Conservation (phyloP, 768 basidiomycete species). For the Leccinellum luteum region DNA sequence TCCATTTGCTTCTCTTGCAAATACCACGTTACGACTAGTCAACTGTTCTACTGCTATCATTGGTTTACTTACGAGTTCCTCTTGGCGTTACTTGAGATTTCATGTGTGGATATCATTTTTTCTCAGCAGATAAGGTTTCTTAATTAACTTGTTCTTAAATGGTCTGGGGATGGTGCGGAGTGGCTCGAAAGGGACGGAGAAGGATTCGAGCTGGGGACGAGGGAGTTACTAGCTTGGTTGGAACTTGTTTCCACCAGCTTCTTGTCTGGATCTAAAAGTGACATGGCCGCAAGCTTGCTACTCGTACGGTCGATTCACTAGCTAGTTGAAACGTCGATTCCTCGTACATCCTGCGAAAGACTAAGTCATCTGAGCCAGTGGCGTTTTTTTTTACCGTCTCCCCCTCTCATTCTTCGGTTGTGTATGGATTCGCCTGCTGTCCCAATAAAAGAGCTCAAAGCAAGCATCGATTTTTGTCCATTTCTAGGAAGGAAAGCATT, state of each 20-base stretch:
- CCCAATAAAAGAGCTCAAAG: too few relatives aligned
- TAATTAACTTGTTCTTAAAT: neutral
- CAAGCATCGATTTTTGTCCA: too few relatives aligned
- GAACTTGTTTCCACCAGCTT: neutral
- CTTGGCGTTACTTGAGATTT: neutral
- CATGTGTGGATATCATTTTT: neutral
- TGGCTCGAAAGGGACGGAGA: neutral
- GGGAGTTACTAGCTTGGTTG: neutral
- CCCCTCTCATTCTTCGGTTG: too few relatives aligned
- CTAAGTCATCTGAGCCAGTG: too few relatives aligned
- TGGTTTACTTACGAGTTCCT: neutral
- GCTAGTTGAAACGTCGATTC: neutral
- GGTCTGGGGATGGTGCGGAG: neutral
- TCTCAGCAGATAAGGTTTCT: neutral
- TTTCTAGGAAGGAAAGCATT: too few relatives aligned
- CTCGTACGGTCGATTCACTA: neutral
- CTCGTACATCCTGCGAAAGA: neutral
- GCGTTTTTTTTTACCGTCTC: too few relatives aligned
- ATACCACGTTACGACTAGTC: neutral
- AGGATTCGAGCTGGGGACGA: neutral
- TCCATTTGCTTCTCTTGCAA: neutral
- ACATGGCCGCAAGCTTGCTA: neutral
- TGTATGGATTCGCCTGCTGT: too few relatives aligned
- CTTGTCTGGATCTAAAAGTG: neutral
- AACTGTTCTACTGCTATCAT: neutral